Evolutionary conservation across 1,139 yeast species (phyloP), one percentile per base, ranked within the genome.

Genomic region (Pichia sp.): DNA sequence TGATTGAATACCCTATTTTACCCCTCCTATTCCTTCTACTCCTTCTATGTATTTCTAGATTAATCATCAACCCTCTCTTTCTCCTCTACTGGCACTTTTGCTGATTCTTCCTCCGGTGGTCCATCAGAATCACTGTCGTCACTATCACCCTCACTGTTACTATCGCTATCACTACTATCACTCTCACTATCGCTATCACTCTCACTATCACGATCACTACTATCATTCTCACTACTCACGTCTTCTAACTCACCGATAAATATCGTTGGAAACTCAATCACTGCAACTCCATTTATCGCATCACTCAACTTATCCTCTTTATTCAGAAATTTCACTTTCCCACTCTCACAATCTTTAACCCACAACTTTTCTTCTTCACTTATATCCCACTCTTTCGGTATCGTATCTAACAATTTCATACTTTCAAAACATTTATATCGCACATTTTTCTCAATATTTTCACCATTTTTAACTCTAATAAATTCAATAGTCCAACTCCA

Each of bases 401-500:
- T 28, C 6, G 39, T 14, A 6, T 17, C 15, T n/a, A 21, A 19
- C 8, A 39, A 18, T 5, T 15, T 15, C 6, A 32, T 11, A 1
- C 35, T 15, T 24, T 41, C 45, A 10, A 14, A 9, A 4, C 42
- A 28, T 25, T 35, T 43, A 15, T n/a, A 43, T 28, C 32, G 38
- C 11, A 34, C 18, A 23, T 41, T 39, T 15, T 30, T 41, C 10
- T 39, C 19, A 25, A 35, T 20, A 4, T 24, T 17, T 20, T 24
- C n/a, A 2, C 38, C 19, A 7, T 33, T 17, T 33, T 39, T 41
- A 1, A 44, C 22, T n/a, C 28, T 10, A 5, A 44, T 14, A 84
- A 88, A 81, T 56, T 88, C 95, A 0, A 86, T 60, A 0, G 95
- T 81, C 96, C 96, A 88, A 18, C 73, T 72, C 57, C 43, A 34